Percentiles rank a stretch among this genome's conserved stretches.
Evolutionary conservation across 2,329 filamentous ascomycete genomes (phyloP).

Genomic region (Penicillium sp.): DNA sequence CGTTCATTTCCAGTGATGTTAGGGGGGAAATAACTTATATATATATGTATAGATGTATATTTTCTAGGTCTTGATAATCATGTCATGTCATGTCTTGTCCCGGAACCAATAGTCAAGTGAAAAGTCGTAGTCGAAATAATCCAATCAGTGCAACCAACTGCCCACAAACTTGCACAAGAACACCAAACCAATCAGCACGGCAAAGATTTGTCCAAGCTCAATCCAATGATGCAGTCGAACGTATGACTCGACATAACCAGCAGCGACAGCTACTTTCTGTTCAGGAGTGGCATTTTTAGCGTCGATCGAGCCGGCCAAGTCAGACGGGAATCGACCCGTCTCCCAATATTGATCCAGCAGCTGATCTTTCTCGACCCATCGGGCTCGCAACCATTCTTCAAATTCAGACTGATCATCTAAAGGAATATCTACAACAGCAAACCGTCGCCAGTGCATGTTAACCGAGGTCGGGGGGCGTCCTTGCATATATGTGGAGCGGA

Average conservation of each 20-base stretch:
- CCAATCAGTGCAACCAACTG: slow-evolving; percentile 12
- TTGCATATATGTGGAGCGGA: slow-evolving; percentile 83
- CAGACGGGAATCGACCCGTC: slow-evolving; percentile 76
- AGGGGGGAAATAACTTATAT: not conserved
- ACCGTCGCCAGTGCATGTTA: slow-evolving; percentile 94
- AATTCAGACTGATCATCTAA: slow-evolving; percentile 72
- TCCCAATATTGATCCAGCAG: slow-evolving; percentile 79
- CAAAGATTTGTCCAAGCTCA: slow-evolving; percentile 47
- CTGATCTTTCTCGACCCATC: slow-evolving; percentile 91
- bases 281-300: slow-evolving; percentile 39
- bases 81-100: slow-evolving; percentile 2
- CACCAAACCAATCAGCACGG: slow-evolving; percentile 37
- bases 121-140: not conserved
- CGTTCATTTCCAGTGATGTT: not conserved
- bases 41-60: not conserved
- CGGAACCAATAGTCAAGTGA: not conserved
- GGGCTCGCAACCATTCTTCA: slow-evolving; percentile 76
- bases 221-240: slow-evolving; percentile 44
- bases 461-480: slow-evolving; percentile 90
- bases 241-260: slow-evolving; percentile 45
- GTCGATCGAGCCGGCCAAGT: slow-evolving; percentile 54
- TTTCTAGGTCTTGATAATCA: not conserved
- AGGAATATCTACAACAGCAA: slow-evolving; percentile 76
- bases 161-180: slow-evolving; percentile 33
- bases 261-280: slow-evolving; percentile 33